Base-by-base conservation (phyloP, 306 rosid species). In the Ammopiptanthus mongolicus region DNA sequence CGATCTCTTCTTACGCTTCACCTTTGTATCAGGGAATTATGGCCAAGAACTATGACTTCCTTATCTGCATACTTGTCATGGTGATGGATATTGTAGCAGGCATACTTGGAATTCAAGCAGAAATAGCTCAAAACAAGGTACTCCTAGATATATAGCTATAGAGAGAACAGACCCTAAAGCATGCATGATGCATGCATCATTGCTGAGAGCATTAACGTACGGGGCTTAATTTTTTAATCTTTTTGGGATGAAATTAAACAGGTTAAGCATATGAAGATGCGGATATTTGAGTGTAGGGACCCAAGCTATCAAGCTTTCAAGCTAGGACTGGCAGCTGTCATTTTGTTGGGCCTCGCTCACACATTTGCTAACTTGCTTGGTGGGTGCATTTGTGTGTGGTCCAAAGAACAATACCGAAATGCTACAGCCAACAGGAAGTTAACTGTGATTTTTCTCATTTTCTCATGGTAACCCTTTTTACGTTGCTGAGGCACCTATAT, bases 121-220 rank as follows among this genome's bases (percentile, higher is more conserved):
- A 86, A 76, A 67, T 81, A 12, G 79, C 90, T 67, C 92, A 92
- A 82, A 85, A 89, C 85, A 92, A 92, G 97, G 98, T 95, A 80
- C 36, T 69, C 6, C 3, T 6, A 22, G 6, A 2, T 25, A 25
- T 25, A n/a, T n/a, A n/a, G n/a, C n/a, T n/a, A n/a, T n/a, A n/a
- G n/a, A 2, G 6, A 21, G 25, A 37, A 23, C 31, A 15, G 15
- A 56, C 51, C 3, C 21, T 64, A 25, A 2, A 29, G 15, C 19
- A 41, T 41, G 44, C 44, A 37, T 37, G n/a, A n/a, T n/a, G 15
- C 19, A 41, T 41, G 14, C 37, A 50, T 60, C 36, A 15, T 12
- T 56, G 1, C 12, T 63, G 17, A 12, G 4, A 39, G 62, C 48
- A 58, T 28, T 6, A 5, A n/a, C n/a, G n/a, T n/a, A n/a, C n/a